phyloP scores from a whole-genome alignment of 1,284 basidiomycete genomes.

The Phenoliferia sp. region DNA sequence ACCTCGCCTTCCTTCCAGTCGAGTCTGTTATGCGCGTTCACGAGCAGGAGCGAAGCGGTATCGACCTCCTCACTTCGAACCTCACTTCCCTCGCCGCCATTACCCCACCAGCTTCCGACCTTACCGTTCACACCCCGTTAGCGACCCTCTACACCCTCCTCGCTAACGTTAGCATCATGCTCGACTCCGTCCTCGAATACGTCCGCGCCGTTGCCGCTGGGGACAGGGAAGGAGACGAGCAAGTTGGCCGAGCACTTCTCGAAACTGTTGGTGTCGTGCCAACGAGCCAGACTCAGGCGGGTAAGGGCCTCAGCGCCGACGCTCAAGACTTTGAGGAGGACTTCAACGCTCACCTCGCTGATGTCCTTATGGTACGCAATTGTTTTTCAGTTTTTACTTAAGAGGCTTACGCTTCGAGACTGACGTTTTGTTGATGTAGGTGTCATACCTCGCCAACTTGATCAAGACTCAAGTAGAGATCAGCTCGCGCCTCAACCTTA shows the following conservation, averaged over 20 bases:
- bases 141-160: constrained; percentile 36
- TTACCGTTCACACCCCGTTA: constrained; percentile 46
- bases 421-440: constrained; percentile 46
- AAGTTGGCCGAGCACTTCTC: constrained; percentile 87
- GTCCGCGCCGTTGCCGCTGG: constrained; percentile 78
- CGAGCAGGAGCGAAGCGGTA: constrained; percentile 73
- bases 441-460: constrained; percentile 90
- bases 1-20: constrained; percentile 84
- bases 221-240: constrained; percentile 72
- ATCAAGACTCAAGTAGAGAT: constrained; percentile 92
- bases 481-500: constrained; percentile 76
- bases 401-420: too few relatives aligned
- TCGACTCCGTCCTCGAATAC: constrained; percentile 79
- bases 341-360: constrained; percentile 66
- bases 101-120: constrained; percentile 21
- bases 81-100: constrained; percentile 38
- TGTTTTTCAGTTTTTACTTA: constrained; percentile 4
- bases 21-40: constrained; percentile 75
- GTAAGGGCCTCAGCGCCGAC: constrained; percentile 5
- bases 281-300: constrained; percentile 5
- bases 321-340: constrained; percentile 47
- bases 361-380: constrained; percentile 51
- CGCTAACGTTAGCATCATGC: constrained; percentile 46
- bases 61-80: constrained; percentile 62
- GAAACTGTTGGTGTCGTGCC: constrained; percentile 64